Evolutionary conservation across 352 stramenopile species (phyloP), one percentile per base, ranked within the genome.

Genomic region (Globisporangium cylindrosporum): DNA sequence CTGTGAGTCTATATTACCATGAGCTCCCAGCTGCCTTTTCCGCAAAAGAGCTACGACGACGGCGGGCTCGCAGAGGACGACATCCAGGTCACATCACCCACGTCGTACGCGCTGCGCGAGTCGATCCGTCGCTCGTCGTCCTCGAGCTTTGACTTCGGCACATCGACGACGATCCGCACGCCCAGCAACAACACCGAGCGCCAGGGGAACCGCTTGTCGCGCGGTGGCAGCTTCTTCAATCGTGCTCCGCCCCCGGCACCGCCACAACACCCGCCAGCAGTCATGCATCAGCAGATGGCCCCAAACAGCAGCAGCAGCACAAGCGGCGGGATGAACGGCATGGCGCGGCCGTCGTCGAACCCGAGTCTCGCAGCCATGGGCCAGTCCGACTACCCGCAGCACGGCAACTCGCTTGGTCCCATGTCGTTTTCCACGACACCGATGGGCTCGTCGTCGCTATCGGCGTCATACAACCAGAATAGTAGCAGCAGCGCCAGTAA

Each of bases 31-130:
- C 43, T 49, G 38, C 64, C 64, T 25, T 49, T 49, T 49, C 41
- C 41, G 41, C 64, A 25, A 41, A 65, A 80, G 57, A 36, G 74
- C 36, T 76, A 78, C 49, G 73, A 77, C 54, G 78, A 72, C 49
- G 78, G 12, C 9, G 20, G n/a, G 15, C 34, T 60, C 22, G 58
- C 79, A 22, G 79, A 82, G 25, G 80, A 92, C 10, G 82, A 93
- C 65, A 91, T 94, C 66, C 68, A 79, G n/a, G 86, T 94, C 68
- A 94, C 86, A 67, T 94, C 86, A 56, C 86, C 86, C 58, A 93
- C 84, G 57, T 93, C 84, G 56, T 91, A 92, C 55, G 79, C 82
- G 48, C 75, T 84, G 69, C 84, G 86, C 70, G 85, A 93, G 72
- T 94, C 86, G 20, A 82, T 94, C 64, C 86, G 83, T 22, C 86